These are phyloP conservation scores for Aegilops bicornis DNA, from an alignment of 176 grass and related monocot species.

Conservation along the genomic window DNA sequence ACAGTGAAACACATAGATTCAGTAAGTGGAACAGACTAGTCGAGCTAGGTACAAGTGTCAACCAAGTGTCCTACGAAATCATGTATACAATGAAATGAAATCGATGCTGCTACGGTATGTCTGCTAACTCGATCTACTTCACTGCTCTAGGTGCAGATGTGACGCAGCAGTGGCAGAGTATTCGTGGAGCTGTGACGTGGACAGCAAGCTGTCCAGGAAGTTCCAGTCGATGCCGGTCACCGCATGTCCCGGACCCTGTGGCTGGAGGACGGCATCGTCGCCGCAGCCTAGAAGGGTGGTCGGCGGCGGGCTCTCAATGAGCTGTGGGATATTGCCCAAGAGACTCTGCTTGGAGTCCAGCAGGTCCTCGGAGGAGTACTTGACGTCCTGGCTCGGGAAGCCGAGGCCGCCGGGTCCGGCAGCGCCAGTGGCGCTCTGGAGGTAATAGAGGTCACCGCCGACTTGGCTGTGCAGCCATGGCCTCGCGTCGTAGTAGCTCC, in stretches of 20 bases:
- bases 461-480: background rate
- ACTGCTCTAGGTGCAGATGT: background rate
- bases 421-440: background rate
- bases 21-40: too few relatives aligned
- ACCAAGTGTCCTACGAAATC: background rate
- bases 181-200: constrained; percentile 43
- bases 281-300: background rate
- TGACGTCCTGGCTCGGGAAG: background rate
- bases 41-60: background rate
- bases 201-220: constrained; percentile 63
- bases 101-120: background rate
- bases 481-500: constrained; percentile 21
- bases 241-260: background rate
- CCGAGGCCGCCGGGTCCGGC: background rate
- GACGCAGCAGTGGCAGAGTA: constrained; percentile 22
- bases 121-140: background rate
- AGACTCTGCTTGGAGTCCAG: constrained; percentile 43
- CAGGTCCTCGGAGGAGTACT: background rate
- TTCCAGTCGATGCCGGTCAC: constrained; percentile 48
- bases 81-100: background rate
- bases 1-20: too few relatives aligned
- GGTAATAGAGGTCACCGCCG: constrained; percentile 5
- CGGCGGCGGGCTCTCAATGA: constrained; percentile 24
- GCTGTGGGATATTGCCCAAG: constrained; percentile 22
- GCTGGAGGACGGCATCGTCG: background rate